phyloP scores from a whole-genome alignment of 2,329 filamentous ascomycete species.

The Biscogniauxia sp. region DNA sequence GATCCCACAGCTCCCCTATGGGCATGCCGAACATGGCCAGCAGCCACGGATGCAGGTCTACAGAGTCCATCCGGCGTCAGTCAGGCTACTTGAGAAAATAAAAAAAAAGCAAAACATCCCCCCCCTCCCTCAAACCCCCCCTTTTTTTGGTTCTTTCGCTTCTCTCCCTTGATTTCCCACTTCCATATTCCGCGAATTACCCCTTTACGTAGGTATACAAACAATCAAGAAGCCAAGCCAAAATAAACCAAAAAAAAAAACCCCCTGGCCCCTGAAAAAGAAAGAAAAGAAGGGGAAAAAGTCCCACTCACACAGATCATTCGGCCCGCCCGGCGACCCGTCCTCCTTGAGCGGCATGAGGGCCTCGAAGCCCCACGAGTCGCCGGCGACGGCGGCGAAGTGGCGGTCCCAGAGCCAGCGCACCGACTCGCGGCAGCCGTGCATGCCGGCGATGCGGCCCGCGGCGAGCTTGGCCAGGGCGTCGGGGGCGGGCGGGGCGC shows the following conservation, averaged over 20 bases:
- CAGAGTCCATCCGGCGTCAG: slow-evolving; percentile 1
- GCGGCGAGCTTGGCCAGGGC: slow-evolving; percentile 34
- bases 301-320: slow-evolving; percentile 42
- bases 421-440: slow-evolving; percentile 50
- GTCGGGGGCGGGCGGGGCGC: slow-evolving; percentile 38
- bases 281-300: neutral
- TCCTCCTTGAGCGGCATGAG: slow-evolving; percentile 52
- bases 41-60: slow-evolving; percentile 48
- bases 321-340: slow-evolving; percentile 31
- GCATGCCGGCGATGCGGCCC: slow-evolving; percentile 36
- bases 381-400: slow-evolving; percentile 64
- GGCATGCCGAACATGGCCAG: slow-evolving; percentile 52
- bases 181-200: too few species aligned
- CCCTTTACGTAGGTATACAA: too few species aligned
- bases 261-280: neutral
- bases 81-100: neutral
- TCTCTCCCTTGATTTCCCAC: too few species aligned
- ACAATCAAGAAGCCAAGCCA: too few species aligned
- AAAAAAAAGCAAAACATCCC: neutral
- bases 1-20: slow-evolving; percentile 55
- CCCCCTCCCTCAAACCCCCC: too few species aligned
- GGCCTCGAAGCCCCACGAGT: slow-evolving; percentile 62
- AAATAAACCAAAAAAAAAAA: neutral
- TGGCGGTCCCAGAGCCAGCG: slow-evolving; percentile 69
- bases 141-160: too few species aligned